These are phyloP conservation scores for Dioszegia crocea DNA, from an alignment of 768 basidiomycete species.

Conservation along the genomic window DNA sequence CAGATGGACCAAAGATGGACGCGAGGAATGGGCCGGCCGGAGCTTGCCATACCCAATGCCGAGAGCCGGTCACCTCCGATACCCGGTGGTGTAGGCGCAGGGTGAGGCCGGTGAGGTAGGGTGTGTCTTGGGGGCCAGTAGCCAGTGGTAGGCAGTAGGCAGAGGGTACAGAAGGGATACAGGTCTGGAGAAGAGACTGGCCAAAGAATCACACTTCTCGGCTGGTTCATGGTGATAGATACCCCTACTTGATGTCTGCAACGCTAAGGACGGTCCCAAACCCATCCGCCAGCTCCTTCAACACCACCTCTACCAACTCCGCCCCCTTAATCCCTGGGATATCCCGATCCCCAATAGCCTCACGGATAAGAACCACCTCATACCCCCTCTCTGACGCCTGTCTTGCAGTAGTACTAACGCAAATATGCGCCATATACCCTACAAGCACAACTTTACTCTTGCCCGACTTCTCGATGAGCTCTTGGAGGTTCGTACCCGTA, in stretches of 20 bases:
- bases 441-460: slow-evolving; percentile 18
- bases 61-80: background rate
- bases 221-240: background rate
- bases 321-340: slow-evolving; percentile 11
- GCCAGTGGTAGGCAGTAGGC: background rate
- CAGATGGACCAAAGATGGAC: too few species aligned
- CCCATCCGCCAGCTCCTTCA: slow-evolving; percentile 13
- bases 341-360: slow-evolving; percentile 25
- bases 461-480: background rate
- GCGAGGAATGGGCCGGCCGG: background rate
- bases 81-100: background rate
- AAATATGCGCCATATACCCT: slow-evolving; percentile 24
- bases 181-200: too few species aligned
- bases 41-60: background rate
- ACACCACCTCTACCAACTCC: slow-evolving; percentile 1
- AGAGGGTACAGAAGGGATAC: background rate
- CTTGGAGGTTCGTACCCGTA: slow-evolving; percentile 19
- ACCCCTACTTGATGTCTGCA: background rate
- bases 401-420: slow-evolving; percentile 23
- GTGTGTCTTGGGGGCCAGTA: background rate
- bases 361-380: slow-evolving; percentile 16
- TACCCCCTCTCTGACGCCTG: slow-evolving; percentile 18
- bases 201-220: too few species aligned
- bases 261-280: background rate
- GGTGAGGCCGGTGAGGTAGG: background rate